phyloP scores from a whole-genome alignment of 23 red algal species.

The Agarophyton chilense region DNA sequence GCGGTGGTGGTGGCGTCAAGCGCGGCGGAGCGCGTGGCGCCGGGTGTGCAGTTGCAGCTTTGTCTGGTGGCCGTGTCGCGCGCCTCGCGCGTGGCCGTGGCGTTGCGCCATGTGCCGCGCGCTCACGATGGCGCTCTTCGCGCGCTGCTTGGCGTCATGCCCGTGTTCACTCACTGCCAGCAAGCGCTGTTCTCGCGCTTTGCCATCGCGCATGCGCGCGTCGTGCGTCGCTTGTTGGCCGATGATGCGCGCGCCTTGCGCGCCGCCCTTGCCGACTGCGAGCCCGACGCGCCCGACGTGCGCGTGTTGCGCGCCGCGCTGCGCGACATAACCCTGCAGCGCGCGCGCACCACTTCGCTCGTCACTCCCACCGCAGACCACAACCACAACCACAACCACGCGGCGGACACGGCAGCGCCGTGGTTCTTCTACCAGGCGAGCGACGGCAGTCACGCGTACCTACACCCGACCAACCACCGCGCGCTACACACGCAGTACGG shows the following conservation, averaged over 20 bases:
- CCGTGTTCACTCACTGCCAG: no score
- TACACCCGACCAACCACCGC: conserved; percentile 60
- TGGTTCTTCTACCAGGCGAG: conserved; percentile 60
- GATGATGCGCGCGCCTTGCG: no score
- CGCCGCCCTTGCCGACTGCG: not conserved
- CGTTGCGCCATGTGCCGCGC: no score
- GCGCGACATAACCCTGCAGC: no score
- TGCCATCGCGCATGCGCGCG: conserved; percentile 11
- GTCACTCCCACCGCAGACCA: no score
- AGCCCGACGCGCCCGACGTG: no score
- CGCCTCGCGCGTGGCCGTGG: no score
- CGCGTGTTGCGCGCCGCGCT: no score
- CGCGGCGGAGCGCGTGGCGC: not conserved
- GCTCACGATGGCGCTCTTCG: no score
- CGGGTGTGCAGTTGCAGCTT: not conserved
- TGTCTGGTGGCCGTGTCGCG: not conserved
- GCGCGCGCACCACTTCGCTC: no score
- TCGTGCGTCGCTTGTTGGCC: not conserved
- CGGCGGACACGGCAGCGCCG: not conserved
- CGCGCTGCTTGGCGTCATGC: no score
- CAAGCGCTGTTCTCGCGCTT: conserved; percentile 24
- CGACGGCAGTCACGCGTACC: conserved; percentile 26
- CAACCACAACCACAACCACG: no score
- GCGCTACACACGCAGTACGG: conserved; percentile 28
- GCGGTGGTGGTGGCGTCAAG: not conserved